A percentile compares a stretch with the other conserved stretches of the same genome.
These are phyloP conservation scores for Blastobotrys aristatus DNA, from an alignment of 1,139 yeast species.

Conservation along the genomic window DNA sequence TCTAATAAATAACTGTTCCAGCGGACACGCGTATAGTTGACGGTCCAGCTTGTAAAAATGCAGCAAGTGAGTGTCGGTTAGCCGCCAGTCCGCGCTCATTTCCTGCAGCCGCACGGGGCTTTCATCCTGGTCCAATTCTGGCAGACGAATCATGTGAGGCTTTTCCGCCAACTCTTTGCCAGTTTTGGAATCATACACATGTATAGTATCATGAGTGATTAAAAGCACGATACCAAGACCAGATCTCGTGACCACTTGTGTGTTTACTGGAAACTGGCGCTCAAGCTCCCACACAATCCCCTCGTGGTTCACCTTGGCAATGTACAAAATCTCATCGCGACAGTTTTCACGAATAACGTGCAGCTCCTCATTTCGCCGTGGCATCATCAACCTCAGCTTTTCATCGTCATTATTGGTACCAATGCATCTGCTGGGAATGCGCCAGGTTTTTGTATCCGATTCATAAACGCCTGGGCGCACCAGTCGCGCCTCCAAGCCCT, in stretches of 20 bases:
- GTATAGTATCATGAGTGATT: background rate
- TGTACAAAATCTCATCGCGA: slow-evolving; percentile 5
- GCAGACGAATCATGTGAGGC: background rate
- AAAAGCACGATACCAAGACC: background rate
- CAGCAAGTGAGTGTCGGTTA: slow-evolving; percentile 8
- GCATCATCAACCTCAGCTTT: slow-evolving; percentile 4
- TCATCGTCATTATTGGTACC: background rate
- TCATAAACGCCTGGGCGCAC: background rate
- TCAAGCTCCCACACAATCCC: slow-evolving; percentile 3
- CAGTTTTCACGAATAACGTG: slow-evolving; percentile 2
- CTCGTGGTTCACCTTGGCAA: background rate
- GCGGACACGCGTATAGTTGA: slow-evolving; percentile 5
- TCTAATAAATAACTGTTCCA: background rate
- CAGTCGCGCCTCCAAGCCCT: background rate
- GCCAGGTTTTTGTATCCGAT: background rate
- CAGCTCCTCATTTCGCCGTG: slow-evolving; percentile 2
- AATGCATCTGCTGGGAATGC: background rate
- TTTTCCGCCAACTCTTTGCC: background rate
- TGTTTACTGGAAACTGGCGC: background rate
- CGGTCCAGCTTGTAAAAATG: slow-evolving; percentile 3
- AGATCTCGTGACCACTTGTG: slow-evolving; percentile 5
- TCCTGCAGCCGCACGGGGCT: background rate
- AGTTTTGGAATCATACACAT: background rate
- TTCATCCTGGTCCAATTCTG: background rate
- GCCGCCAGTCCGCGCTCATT: slow-evolving; percentile 8